Conservation (phyloP, 257 asterid genomes). For the Solanum arcanum region DNA sequence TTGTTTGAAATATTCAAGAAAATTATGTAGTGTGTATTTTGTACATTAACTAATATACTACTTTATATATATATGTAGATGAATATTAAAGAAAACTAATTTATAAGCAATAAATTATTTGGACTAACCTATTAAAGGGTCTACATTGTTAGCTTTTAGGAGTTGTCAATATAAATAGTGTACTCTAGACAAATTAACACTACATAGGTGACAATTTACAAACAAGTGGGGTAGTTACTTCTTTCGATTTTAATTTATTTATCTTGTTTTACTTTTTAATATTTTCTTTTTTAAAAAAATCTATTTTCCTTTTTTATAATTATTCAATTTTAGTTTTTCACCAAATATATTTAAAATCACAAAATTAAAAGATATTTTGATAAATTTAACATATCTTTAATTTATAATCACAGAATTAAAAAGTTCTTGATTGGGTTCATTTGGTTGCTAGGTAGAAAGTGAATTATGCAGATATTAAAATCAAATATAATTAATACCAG, state of each 20-base stretch:
- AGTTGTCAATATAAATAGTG: neutral
- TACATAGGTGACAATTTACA: neutral
- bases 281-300: fast-evolving
- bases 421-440: too few relatives aligned
- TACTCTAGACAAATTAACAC: neutral
- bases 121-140: neutral
- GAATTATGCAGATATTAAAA: too few relatives aligned
- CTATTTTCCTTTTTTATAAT: too few relatives aligned
- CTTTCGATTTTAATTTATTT: too few relatives aligned
- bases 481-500: too few relatives aligned
- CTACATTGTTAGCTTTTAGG: neutral
- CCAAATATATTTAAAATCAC: too few relatives aligned
- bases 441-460: too few relatives aligned
- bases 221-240: neutral
- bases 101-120: neutral
- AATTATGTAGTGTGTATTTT: neutral
- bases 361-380: too few relatives aligned
- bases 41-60: neutral
- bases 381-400: too few relatives aligned
- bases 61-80: neutral
- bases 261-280: too few relatives aligned
- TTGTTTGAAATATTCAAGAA: neutral
- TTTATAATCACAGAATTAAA: neutral
- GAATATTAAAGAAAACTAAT: neutral
- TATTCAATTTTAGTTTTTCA: too few relatives aligned